A percentile compares a stretch with the other conserved stretches of the same genome.
Evolutionary conservation across 1,284 basidiomycete species (phyloP).

Genomic region (Ceratobasidium sp.): DNA sequence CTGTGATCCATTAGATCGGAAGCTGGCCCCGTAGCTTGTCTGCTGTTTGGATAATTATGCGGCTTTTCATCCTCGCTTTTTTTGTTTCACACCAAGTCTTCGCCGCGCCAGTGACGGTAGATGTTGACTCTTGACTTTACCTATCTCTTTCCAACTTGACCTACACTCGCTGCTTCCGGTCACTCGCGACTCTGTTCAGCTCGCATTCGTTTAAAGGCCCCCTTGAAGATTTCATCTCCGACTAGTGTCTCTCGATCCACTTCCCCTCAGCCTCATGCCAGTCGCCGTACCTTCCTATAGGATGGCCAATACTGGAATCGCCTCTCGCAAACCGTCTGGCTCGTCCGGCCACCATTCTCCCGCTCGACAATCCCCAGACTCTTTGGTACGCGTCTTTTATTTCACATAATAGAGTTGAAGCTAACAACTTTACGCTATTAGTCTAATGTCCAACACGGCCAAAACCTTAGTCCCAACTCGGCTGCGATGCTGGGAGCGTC

Average conservation of each 20-base stretch:
- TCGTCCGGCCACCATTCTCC: conserved; percentile 74
- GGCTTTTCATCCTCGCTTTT: conserved; percentile 6
- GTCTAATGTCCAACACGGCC: conserved; percentile 19
- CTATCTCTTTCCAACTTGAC: conserved; percentile 46
- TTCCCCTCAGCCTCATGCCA: conserved; percentile 35
- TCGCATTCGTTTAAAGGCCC: conserved; percentile 18
- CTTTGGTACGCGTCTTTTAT: conserved; percentile 21
- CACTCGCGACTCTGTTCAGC: conserved; percentile 10
- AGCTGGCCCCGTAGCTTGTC: background rate
- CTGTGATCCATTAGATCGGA: conserved; percentile 14
- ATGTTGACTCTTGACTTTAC: background rate
- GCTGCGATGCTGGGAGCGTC: conserved; percentile 30
- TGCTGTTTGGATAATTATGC: background rate
- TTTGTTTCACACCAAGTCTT: conserved; percentile 7
- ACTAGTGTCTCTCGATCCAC: conserved; percentile 37
- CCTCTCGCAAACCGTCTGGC: conserved; percentile 71
- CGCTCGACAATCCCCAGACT: conserved; percentile 48
- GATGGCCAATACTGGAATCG: conserved; percentile 62
- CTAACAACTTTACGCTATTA: background rate
- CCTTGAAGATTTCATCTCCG: conserved; percentile 29
- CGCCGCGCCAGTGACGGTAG: background rate
- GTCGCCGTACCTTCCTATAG: conserved; percentile 53
- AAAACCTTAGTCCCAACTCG: conserved; percentile 37
- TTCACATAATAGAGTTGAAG: background rate
- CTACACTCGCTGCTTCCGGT: conserved; percentile 46